Base-by-base conservation (phyloP, 2,329 filamentous ascomycete species). In the Beauveria rudraprayagi region DNA sequence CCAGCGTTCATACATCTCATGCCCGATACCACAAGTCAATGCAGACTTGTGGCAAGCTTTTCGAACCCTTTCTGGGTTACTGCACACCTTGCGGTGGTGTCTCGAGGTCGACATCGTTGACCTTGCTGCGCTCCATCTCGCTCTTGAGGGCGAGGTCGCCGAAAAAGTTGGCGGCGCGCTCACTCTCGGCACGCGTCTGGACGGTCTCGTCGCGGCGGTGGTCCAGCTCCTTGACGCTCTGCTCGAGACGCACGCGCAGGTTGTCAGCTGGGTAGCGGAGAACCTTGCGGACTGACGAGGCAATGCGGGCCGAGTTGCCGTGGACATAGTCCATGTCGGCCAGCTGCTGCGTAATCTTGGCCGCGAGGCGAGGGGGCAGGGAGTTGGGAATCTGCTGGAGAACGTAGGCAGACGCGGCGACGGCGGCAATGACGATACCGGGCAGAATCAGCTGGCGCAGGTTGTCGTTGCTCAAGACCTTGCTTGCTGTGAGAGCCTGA, bases 121-220 rank as follows among this genome's bases (percentile, higher is more conserved):
- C 78, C 48, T 74, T 72, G 50, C 70, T 71, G 40, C 81, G 78
- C 67, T 87, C 78, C 61, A 77, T 74, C 22, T 77, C 77, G 63
- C 82, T 85, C 66, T 86, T 81, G 63, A 89, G 83, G 57, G 94
- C 86, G 19, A 99, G 81, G 69, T 95, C 94, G 57, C 84, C 79
- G 73, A 99, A 99, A 77, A 96, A 97, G 74, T 93, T 95, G 66
- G 85, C 80, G 7, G 94, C 94, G 37, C 91, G 86, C 70, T 95
- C 89, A 70, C 91, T 94, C 76, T 97, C 93, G 40, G 79, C 80
- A 73, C 87, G 87, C 63, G 91, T 83, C 77, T 94, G 95, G 70
- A 84, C 80, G 9, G 91, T 94, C 71, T 96, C 90, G 66, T 94
- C 89, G 67, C 89, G 88, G 71, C 90, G 88, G 61, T 80, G 77